Percentiles rank a stretch among this genome's conserved stretches.
These are phyloP conservation scores for Trichoderma harzianum DNA, from an alignment of 2,329 filamentous ascomycete genomes.

Conservation along the genomic window DNA sequence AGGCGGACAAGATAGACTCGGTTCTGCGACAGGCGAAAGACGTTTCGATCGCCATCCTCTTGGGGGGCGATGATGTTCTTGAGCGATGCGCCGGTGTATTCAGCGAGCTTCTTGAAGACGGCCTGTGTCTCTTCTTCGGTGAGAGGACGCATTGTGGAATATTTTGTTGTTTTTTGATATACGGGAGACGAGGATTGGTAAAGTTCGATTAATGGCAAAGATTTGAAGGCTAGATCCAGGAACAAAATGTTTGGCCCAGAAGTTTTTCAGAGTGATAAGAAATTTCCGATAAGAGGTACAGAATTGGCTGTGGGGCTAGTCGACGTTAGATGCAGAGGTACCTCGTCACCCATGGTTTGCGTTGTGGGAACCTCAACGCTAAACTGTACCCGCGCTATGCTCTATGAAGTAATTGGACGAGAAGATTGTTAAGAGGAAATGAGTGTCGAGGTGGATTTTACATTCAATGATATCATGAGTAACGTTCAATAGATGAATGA, in stretches of 20 bases:
- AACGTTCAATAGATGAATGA: neutral
- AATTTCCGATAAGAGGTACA: slow-evolving; percentile 8
- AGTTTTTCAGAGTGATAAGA: slow-evolving; percentile 12
- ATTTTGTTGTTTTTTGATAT: neutral
- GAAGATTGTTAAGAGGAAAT: no score
- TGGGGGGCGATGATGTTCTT: slow-evolving; percentile 78
- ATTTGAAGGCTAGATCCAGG: neutral
- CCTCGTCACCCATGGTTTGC: neutral
- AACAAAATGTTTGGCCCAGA: slow-evolving; percentile 9
- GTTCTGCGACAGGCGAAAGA: slow-evolving; percentile 78
- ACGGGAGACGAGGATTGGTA: neutral
- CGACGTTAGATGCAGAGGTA: neutral
- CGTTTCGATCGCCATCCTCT: slow-evolving; percentile 72
- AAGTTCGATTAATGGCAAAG: neutral
- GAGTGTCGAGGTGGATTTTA: neutral
- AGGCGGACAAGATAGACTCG: slow-evolving; percentile 91
- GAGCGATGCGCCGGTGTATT: slow-evolving; percentile 84
- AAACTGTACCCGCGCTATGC: neutral
- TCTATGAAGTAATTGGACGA: neutral
- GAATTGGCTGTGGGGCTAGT: neutral
- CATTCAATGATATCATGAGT: neutral
- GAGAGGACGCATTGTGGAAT: slow-evolving; percentile 65
- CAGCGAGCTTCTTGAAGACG: slow-evolving; percentile 87
- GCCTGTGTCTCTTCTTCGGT: slow-evolving; percentile 77
- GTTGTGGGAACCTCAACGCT: neutral